Base-by-base conservation (phyloP, 2,329 filamentous ascomycete species). In the Dactylellina cionopaga region DNA sequence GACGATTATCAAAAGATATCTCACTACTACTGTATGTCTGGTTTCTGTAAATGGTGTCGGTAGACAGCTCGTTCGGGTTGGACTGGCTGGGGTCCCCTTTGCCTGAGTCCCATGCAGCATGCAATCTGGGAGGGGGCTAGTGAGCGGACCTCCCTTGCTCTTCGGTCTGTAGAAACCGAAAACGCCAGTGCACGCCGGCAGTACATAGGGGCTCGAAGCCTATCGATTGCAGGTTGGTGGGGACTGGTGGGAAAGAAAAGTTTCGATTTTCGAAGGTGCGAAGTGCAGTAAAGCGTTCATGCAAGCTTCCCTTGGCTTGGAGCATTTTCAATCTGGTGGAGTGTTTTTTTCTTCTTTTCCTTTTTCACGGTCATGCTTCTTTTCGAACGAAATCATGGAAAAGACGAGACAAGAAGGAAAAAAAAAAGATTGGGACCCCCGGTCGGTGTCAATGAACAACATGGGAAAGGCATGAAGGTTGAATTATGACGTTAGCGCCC, bases 401-500 rank as follows among this genome's bases (percentile, higher is more conserved):
- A 55, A 22, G 33, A 49, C n/a, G 35, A 10, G 7, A n/a, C 60
- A 44, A n/a, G 9, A 5, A 17, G 10, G 15, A 19, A 54, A 39
- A 3, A 24, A 22, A 6, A 11, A 37, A 35, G 58, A 31, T 46
- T 22, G 29, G 37, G n/a, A n/a, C n/a, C n/a, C n/a, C n/a, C n/a
- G n/a, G n/a, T n/a, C n/a, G n/a, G n/a, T n/a, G n/a, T n/a, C n/a
- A n/a, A n/a, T n/a, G n/a, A n/a, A n/a, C n/a, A n/a, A n/a, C n/a
- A n/a, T n/a, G n/a, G n/a, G n/a, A n/a, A n/a, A n/a, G n/a, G n/a
- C n/a, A n/a, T n/a, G n/a, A n/a, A n/a, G n/a, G n/a, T n/a, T n/a
- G n/a, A n/a, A n/a, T 51, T 64, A 71, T 71, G 66, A 71, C 58
- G 66, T 71, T 71, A 56, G 65, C 33, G 10, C 52, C 39, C 51